Conservation (phyloP, 2,329 filamentous ascomycete species). For the Fusarium napiforme region DNA sequence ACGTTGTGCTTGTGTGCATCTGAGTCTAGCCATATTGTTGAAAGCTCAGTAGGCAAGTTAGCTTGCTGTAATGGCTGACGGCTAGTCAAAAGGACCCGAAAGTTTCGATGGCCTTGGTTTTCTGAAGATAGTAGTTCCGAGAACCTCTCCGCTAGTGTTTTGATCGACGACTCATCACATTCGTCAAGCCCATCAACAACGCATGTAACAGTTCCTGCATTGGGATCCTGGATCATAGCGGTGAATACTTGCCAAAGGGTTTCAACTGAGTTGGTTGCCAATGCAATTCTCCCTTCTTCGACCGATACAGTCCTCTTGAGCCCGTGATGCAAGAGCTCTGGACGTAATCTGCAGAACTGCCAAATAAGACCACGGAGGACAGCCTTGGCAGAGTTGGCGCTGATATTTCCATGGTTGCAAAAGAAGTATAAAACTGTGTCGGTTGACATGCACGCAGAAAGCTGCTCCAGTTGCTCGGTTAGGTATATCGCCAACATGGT, state of each 20-base stretch:
- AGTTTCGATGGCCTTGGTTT: background rate
- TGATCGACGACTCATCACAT: background rate
- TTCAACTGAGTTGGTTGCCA: background rate
- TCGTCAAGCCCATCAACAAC: conserved; percentile 21
- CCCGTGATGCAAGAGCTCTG: background rate
- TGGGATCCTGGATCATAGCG: background rate
- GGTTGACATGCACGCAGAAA: background rate
- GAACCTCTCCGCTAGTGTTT: background rate
- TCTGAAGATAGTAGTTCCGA: background rate
- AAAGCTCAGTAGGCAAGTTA: background rate
- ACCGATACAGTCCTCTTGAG: background rate
- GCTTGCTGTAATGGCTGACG: background rate
- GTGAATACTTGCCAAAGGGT: conserved; percentile 17
- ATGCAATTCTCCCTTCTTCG: background rate
- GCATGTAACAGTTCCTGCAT: background rate
- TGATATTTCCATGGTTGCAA: conserved; percentile 9
- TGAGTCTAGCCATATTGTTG: background rate
- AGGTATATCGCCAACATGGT: conserved; percentile 12
- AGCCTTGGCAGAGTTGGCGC: background rate
- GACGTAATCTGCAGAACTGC: conserved; percentile 11
- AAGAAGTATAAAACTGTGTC: conserved; percentile 22
- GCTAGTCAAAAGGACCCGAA: background rate
- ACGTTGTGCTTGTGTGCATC: background rate
- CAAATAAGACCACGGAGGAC: conserved; percentile 16
- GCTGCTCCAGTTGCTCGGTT: conserved; percentile 1